Evolutionary conservation across 2,329 filamentous ascomycete genomes (phyloP), one percentile per base, ranked within the genome.

Genomic region (Teratosphaeria destructans): DNA sequence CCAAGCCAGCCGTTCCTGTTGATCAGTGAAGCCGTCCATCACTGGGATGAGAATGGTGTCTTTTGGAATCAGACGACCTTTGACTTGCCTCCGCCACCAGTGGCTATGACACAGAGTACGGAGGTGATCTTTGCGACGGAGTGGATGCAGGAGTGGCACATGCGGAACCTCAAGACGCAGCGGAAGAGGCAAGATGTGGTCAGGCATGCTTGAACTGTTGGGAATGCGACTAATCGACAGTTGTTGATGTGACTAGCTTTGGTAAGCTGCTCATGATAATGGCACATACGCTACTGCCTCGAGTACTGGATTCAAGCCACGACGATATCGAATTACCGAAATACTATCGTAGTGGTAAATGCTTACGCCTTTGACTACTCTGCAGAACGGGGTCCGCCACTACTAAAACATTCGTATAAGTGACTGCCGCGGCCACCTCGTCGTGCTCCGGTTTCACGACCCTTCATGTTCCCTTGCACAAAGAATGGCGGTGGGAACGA

Each of bases 1-100:
- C 74, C 77, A 0, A 80, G 78, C 55, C 81, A 91, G 75, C 89
- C 89, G 0, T 88, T 86, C 63, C 79, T 89, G n/a, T 70, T 93
- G 54, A 90, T 95, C 54, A 76, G 79, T 3, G 81, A 81, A n/a
- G 88, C 83, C 0, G 88, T 92, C 23, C 90, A 95, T 72, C 89
- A 93, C 70, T 0, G 67, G 66, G 68, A 70, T 43, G 67, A 70
- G 57, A 68, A 70, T 39, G 68, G 68, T 1, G 66, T 88, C n/a
- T 83, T 85, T 56, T 72, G 77, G 1, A 85, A 86, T 60, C 78
- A 88, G 70, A 86, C 85, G 0, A 81, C 78, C 5, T 64, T 77
- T 1, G 73, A 74, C 0, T 68, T 89, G 35, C 86, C 86, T 1
- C 86, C 86, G 0, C 68, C 73, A 1, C 74, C 83, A 2, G 79